These are phyloP conservation scores for Biscogniauxia mediterranea DNA, from an alignment of 2,329 filamentous ascomycete species.

Conservation along the genomic window DNA sequence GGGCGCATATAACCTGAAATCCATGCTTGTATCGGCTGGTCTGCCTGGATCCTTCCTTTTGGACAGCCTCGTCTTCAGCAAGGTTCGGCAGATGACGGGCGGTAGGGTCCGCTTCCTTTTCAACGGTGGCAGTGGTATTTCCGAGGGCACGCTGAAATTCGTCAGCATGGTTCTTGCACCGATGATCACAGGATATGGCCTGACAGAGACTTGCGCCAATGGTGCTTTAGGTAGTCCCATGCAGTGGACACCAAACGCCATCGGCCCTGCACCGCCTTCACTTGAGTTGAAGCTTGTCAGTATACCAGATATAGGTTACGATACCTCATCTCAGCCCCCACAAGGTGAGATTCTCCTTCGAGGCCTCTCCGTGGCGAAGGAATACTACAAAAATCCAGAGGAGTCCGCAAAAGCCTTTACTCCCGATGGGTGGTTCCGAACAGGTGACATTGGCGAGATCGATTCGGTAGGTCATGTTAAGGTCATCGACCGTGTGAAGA, in stretches of 20 bases:
- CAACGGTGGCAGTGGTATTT: constrained; percentile 90
- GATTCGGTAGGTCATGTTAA: constrained; percentile 74
- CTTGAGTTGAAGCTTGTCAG: constrained; percentile 92
- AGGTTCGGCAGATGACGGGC: constrained; percentile 87
- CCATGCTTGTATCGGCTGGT: constrained; percentile 54
- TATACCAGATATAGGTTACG: constrained; percentile 85
- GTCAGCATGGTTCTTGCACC: constrained; percentile 89
- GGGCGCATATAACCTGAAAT: constrained; percentile 60
- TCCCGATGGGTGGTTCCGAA: constrained; percentile 93
- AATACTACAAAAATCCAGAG: constrained; percentile 82
- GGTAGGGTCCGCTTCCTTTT: constrained; percentile 85
- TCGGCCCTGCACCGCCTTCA: constrained; percentile 74
- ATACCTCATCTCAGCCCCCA: constrained; percentile 68
- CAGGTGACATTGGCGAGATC: constrained; percentile 92
- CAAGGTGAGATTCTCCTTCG: constrained; percentile 93
- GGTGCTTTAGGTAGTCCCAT: constrained; percentile 80
- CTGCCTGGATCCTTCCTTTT: constrained; percentile 68
- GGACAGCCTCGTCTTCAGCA: constrained; percentile 84
- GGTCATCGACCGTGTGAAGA: constrained; percentile 97
- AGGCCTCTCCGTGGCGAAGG: constrained; percentile 69
- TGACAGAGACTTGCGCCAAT: constrained; percentile 90
- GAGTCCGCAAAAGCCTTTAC: constrained; percentile 79
- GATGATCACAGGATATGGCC: constrained; percentile 90
- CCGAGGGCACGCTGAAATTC: constrained; percentile 84
- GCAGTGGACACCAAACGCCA: constrained; percentile 73